Evolutionary conservation across 2,329 filamentous ascomycete species (phyloP).

Genomic region (Trichophyton verrucosum): DNA sequence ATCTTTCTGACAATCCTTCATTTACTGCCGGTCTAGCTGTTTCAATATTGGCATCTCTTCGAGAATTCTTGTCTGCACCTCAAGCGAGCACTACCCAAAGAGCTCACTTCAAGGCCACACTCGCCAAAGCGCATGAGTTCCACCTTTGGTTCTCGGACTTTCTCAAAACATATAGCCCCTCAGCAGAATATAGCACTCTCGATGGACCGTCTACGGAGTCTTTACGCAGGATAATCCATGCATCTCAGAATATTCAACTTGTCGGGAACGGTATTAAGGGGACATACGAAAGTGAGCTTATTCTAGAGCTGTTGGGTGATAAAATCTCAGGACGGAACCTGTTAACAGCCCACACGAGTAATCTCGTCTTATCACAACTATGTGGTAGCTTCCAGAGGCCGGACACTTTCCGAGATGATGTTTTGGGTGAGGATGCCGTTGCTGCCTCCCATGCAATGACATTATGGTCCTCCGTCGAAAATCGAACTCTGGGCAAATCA

Average conservation of each 20-base stretch:
- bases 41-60: slow-evolving; percentile 65
- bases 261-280: slow-evolving; percentile 57
- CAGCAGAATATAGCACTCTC: slow-evolving; percentile 38
- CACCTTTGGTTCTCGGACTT: slow-evolving; percentile 65
- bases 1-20: slow-evolving; percentile 54
- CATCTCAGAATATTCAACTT: slow-evolving; percentile 54
- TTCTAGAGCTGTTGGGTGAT: slow-evolving; percentile 70
- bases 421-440: slow-evolving; percentile 54
- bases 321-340: slow-evolving; percentile 50
- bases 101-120: slow-evolving; percentile 64
- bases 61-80: slow-evolving; percentile 59
- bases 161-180: slow-evolving; percentile 45
- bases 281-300: slow-evolving; percentile 64
- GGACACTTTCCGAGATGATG: slow-evolving; percentile 47
- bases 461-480: slow-evolving; percentile 64
- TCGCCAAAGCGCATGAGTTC: slow-evolving; percentile 63
- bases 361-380: slow-evolving; percentile 38
- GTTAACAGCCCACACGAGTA: slow-evolving; percentile 55
- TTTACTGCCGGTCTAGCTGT: slow-evolving; percentile 73
- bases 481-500: slow-evolving; percentile 49
- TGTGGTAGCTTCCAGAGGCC: slow-evolving; percentile 61
- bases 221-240: slow-evolving; percentile 55
- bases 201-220: slow-evolving; percentile 40
- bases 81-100: slow-evolving; percentile 76
- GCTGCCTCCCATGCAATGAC: slow-evolving; percentile 51